Evolutionary conservation across 345 rosid genomes (phyloP).

Genomic region (Psidium guajava): DNA sequence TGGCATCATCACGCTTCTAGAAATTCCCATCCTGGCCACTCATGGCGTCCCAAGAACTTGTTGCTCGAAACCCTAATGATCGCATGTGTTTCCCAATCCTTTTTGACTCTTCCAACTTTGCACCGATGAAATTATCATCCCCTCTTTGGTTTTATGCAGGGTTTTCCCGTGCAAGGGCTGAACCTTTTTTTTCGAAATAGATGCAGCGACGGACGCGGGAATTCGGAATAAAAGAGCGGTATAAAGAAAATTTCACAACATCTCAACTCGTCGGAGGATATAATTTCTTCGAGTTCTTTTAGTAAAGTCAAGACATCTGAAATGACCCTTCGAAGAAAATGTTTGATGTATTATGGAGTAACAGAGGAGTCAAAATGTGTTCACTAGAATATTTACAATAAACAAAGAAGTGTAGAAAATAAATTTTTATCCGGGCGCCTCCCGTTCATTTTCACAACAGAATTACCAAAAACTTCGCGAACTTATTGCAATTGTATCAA

Average conservation of each 20-base stretch:
- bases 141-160: background rate
- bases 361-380: background rate
- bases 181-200: background rate
- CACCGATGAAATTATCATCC: background rate
- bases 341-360: background rate
- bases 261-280: background rate
- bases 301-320: background rate
- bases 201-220: background rate
- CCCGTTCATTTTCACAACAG: background rate
- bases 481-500: too few relatives aligned
- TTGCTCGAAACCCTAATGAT: background rate
- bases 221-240: background rate
- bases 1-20: background rate
- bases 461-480: too few relatives aligned
- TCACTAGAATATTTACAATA: background rate
- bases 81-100: background rate
- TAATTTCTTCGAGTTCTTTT: background rate
- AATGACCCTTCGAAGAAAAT: background rate
- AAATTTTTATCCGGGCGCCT: background rate
- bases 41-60: background rate
- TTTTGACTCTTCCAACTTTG: background rate
- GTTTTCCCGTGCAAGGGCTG: background rate
- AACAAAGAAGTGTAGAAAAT: background rate
- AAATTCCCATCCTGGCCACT: background rate
- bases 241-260: background rate